Evolutionary conservation across 1,284 basidiomycete species (phyloP).

Genomic region (Ustilago loliicola): DNA sequence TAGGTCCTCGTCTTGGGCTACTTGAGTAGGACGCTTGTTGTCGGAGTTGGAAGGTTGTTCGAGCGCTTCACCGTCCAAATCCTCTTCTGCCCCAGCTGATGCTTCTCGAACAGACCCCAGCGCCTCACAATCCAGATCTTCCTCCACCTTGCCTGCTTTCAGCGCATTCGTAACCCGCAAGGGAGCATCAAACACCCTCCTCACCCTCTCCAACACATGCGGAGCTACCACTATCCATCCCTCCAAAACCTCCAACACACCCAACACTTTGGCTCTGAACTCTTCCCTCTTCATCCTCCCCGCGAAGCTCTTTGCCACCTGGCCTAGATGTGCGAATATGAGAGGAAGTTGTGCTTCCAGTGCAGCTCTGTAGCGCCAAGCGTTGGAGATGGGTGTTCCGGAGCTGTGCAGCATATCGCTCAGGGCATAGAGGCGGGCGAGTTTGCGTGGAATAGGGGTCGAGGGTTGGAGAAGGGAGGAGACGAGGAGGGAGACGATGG

Average conservation of each 20-base stretch:
- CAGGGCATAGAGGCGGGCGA: slow-evolving; percentile 92
- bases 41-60: background rate
- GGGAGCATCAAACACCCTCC: slow-evolving; percentile 45
- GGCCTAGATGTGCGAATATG: slow-evolving; percentile 61
- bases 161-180: background rate
- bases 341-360: slow-evolving; percentile 48
- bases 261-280: slow-evolving; percentile 82
- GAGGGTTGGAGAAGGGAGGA: slow-evolving; percentile 75
- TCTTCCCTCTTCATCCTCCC: slow-evolving; percentile 61
- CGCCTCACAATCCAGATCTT: slow-evolving; percentile 40
- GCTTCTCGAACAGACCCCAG: no score
- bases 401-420: slow-evolving; percentile 98
- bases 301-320: slow-evolving; percentile 45
- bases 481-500: slow-evolving; percentile 69
- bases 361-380: slow-evolving; percentile 69
- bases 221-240: slow-evolving; percentile 82
- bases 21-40: background rate
- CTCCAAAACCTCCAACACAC: slow-evolving; percentile 92
- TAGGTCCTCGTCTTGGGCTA: slow-evolving; percentile 23
- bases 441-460: slow-evolving; percentile 94
- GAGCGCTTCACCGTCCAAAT: slow-evolving; percentile 36
- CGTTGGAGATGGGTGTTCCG: slow-evolving; percentile 83
- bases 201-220: slow-evolving; percentile 77
- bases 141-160: slow-evolving; percentile 8
- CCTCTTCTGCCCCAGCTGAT: slow-evolving; percentile 23